Base-by-base conservation (phyloP, 805 yeast species). In the Debaryomyces maramus region DNA sequence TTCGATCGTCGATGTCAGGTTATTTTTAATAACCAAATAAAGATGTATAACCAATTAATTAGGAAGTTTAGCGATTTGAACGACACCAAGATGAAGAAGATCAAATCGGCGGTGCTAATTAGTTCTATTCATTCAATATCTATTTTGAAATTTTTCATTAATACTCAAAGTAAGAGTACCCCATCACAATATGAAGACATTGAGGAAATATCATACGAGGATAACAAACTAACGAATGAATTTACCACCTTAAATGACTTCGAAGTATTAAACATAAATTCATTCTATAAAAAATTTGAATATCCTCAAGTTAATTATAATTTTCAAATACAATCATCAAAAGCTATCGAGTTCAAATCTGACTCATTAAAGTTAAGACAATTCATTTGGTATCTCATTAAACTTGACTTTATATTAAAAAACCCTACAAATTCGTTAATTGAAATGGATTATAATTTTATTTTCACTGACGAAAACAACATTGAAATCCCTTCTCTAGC, bases 1-100 rank as follows among this genome's bases (percentile, higher is more conserved):
- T 28, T 41, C 34, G 39, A 43, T 17, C 28, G 41, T 7, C 38
- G 40, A 22, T 34, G 43, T 16, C 40, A 37, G 14, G 41, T 45
- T 18, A 39, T 57, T 7, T 48, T 65, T 21, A 58, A 60, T 32
- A 61, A 64, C 32, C 74, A 69, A 44, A 48, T 62, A 5, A 53
- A 51, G 26, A 47, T 67, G 30, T 61, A 61, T 42, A 61, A 61
- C 41, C 53, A 56, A 40, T 39, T 66, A n/a, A 41, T 55, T 10
- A 38, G 37, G 36, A 59, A 58, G 34, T 45, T 55, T 33, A 42
- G 38, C 9, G 39, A 39, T 13, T 46, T 45, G 35, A 41, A 28
- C 26, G 38, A 23, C 4, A 8, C 15, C 10, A 19, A 13, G 13
- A 22, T 20, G 19, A 35, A 47, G 5, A 51, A 45, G n/a, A 30